Base-by-base conservation (phyloP, 805 yeast species). In the Saturnispora sanitii region DNA sequence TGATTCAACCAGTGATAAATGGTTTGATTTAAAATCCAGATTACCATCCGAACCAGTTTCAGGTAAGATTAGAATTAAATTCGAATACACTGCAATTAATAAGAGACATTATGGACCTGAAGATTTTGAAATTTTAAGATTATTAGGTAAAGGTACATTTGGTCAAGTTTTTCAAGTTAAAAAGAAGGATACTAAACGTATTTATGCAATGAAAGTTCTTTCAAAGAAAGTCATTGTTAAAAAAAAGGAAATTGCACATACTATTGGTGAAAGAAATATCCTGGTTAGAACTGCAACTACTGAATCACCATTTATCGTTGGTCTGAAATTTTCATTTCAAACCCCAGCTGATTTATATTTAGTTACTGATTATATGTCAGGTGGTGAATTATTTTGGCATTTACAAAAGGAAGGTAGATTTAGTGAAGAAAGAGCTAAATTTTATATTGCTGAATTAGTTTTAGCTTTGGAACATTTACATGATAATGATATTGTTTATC, bases 91-190 rank as follows among this genome's bases (percentile, higher is more conserved):
- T 35, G 65, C 75, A 27, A 77, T 82, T 17, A 67, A 75, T 38
- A 81, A 83, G 59, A 76, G 77, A 52, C 84, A 81, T 51, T 84
- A 81, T 55, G 95, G 96, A 1, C 98, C 98, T 4, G 81, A 80
- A 38, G 97, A 92, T 62, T 92, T 92, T 61, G 95, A 88, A 59
- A 86, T 90, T 15, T 73, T 92, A 52, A 72, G 96, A 55, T 68
- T 90, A 40, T 68, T 90, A 46, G 98, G 98, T 46, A 87, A 86
- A 58, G 98, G 98, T 41, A 92, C 97, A 1, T 90, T 90, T 68
- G 98, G 98, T 25, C 95, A 86, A 65, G 98, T 90, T 28, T 92
- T 82, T 63, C 98, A 92, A 66, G 98, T 92, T 33, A 78, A 82
- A 48, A 92, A 90, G 71, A 73, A 72, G 50, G 97, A 92, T 58